phyloP scores from a whole-genome alignment of 1,139 yeast species.

The Lodderomyces margitis region DNA sequence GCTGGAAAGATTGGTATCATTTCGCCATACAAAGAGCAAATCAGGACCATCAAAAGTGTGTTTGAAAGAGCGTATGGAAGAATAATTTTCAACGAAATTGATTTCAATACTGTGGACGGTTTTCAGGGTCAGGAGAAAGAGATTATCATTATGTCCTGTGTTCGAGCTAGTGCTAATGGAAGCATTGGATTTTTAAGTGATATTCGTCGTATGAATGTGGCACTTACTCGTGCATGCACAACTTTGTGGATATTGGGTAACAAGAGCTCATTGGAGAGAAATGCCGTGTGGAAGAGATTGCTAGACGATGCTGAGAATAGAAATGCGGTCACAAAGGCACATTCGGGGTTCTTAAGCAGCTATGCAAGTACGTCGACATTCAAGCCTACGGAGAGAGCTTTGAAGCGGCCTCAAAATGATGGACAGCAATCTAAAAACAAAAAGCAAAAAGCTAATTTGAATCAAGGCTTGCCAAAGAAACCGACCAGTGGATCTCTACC shows the following conservation, averaged over 20 bases:
- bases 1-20: conserved; percentile 82
- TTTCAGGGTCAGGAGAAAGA: conserved; percentile 98
- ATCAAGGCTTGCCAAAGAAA: background rate
- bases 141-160: conserved; percentile 90
- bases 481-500: background rate
- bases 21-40: conserved; percentile 93
- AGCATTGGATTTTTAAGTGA: conserved; percentile 90
- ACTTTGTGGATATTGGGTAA: conserved; percentile 94
- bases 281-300: conserved; percentile 68
- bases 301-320: conserved; percentile 62
- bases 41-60: conserved; percentile 51
- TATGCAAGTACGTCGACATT: background rate
- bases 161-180: conserved; percentile 67
- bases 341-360: conserved; percentile 35
- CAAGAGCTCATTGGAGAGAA: conserved; percentile 55
- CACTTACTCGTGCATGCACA: conserved; percentile 87
- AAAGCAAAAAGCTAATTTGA: background rate
- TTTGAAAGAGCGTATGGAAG: conserved; percentile 65
- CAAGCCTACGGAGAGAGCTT: background rate
- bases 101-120: conserved; percentile 95
- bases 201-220: conserved; percentile 92
- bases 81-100: conserved; percentile 62
- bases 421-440: background rate
- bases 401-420: background rate
- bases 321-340: conserved; percentile 30